A percentile compares a stretch with the other conserved stretches of the same genome.
These are phyloP conservation scores for Monilinia polystroma DNA, from an alignment of 2,329 filamentous ascomycete species.

Conservation along the genomic window DNA sequence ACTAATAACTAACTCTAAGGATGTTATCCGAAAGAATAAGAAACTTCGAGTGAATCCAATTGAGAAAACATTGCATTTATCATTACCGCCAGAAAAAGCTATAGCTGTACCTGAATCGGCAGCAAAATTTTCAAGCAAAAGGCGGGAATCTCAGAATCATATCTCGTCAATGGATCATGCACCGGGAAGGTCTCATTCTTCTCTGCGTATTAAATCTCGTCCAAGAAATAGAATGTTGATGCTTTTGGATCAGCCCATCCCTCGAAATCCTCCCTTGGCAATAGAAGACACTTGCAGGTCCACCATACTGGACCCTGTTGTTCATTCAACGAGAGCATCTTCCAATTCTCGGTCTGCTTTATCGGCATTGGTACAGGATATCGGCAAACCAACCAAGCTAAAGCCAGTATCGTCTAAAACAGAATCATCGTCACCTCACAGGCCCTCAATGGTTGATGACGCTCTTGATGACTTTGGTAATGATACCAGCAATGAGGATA, in stretches of 20 bases:
- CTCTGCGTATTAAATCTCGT: slow-evolving; percentile 37
- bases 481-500: not conserved
- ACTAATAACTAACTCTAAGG: not conserved
- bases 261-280: slow-evolving; percentile 19
- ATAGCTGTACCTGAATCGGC: not conserved
- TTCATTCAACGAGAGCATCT: not conserved
- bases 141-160: not conserved
- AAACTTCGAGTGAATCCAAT: not conserved
- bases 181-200: slow-evolving; percentile 26
- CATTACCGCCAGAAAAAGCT: slow-evolving; percentile 1
- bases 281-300: not conserved
- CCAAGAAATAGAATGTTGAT: slow-evolving; percentile 38
- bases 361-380: not conserved
- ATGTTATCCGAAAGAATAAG: not conserved
- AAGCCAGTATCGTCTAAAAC: not conserved
- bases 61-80: not conserved
- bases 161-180: not conserved
- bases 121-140: not conserved
- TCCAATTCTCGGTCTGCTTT: not conserved
- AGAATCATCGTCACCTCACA: not conserved
- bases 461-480: not conserved
- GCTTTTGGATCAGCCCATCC: slow-evolving; percentile 33
- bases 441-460: not conserved
- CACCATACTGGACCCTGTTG: not conserved
- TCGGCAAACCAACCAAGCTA: not conserved